These are phyloP conservation scores for Thinopyrum elongatum DNA, from an alignment of 176 grass and related monocot species.

Conservation along the genomic window DNA sequence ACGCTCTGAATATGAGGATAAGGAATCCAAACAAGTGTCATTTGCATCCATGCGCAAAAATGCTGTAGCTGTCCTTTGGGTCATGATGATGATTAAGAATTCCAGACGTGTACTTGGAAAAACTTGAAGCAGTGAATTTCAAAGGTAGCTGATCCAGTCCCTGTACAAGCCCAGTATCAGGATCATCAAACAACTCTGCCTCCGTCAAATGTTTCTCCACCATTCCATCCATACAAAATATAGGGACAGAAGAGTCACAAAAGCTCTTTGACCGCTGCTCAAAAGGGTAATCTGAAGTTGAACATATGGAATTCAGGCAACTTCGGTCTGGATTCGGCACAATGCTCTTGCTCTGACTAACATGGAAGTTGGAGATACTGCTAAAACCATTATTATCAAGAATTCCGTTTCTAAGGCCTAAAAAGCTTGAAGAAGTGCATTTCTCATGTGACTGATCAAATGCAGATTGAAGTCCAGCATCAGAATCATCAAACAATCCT, in stretches of 20 bases:
- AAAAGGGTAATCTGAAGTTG: conserved; percentile 28
- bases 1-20: conserved; percentile 23
- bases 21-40: conserved; percentile 14
- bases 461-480: conserved; percentile 12
- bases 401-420: conserved; percentile 17
- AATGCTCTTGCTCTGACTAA: conserved; percentile 17
- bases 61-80: not conserved
- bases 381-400: conserved; percentile 28
- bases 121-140: conserved; percentile 25
- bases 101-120: conserved; percentile 12
- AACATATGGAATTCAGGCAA: conserved; percentile 28
- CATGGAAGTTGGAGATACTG: conserved; percentile 20
- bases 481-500: conserved; percentile 16
- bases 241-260: conserved; percentile 10
- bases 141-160: conserved; percentile 32
- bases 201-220: conserved; percentile 19
- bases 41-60: conserved; percentile 25
- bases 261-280: conserved; percentile 1
- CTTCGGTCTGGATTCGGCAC: conserved; percentile 18
- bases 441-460: conserved; percentile 27
- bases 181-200: conserved; percentile 22
- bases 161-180: conserved; percentile 16
- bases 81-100: conserved; percentile 18
- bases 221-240: conserved; percentile 34
- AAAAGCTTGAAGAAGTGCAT: conserved; percentile 37